Percentiles rank a stretch among this genome's conserved stretches.
Evolutionary conservation across 176 grass and related monocot species (phyloP).

Genomic region (Phyllostachys edulis): DNA sequence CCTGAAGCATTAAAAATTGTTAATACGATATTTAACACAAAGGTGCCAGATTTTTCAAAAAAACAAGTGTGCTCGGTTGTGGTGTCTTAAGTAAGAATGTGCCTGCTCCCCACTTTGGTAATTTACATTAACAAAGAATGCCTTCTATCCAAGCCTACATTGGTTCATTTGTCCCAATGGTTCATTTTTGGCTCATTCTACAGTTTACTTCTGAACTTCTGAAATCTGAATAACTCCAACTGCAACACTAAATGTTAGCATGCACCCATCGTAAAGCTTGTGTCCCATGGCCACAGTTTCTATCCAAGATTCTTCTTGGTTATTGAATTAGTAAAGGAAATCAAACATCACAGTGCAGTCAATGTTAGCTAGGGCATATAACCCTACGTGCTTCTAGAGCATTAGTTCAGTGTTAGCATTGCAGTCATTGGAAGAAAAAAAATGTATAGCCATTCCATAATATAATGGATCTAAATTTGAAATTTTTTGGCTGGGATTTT

Average conservation of each 20-base stretch:
- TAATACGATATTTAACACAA: slow-evolving; percentile 28
- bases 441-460: slow-evolving; percentile 2
- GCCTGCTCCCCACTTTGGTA: not conserved
- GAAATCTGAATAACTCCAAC: not conserved
- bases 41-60: not conserved
- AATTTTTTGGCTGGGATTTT: no score
- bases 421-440: not conserved
- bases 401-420: slow-evolving; percentile 24
- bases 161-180: not conserved
- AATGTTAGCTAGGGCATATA: slow-evolving; percentile 7
- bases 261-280: not conserved
- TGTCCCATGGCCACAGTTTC: slow-evolving; percentile 20
- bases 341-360: not conserved
- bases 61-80: not conserved
- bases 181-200: slow-evolving; percentile 7
- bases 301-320: not conserved
- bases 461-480: no score
- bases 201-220: not conserved
- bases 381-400: slow-evolving; percentile 17
- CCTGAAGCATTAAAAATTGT: slow-evolving; percentile 50
- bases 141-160: not conserved
- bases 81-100: not conserved
- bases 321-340: slow-evolving; percentile 15
- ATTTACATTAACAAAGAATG: slow-evolving; percentile 23
- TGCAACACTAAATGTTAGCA: slow-evolving; percentile 14